Evolutionary conservation across 805 yeast species (phyloP).

Genomic region (Komagataella phaffii): DNA sequence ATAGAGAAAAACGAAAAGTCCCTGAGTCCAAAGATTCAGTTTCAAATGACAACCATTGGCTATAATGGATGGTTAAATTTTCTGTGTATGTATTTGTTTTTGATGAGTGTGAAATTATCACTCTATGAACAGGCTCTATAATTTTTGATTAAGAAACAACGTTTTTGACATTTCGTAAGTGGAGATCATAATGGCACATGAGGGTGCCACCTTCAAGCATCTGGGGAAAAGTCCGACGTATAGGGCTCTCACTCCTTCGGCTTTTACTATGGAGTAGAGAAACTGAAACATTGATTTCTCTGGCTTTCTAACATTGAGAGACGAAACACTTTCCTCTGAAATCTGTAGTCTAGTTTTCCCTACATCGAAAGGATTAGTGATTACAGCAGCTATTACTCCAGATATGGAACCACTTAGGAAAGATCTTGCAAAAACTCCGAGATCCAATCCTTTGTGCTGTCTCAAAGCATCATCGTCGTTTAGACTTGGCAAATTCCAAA

Average conservation of each 20-base stretch:
- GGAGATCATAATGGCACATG: slow-evolving; percentile 97
- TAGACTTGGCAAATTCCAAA: slow-evolving; percentile 9
- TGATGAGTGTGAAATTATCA: neutral
- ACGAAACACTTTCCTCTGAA: slow-evolving; percentile 20
- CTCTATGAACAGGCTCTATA: neutral
- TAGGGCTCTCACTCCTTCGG: slow-evolving; percentile 75
- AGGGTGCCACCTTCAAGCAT: slow-evolving; percentile 84
- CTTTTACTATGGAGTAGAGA: slow-evolving; percentile 44
- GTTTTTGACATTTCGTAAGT: slow-evolving; percentile 84
- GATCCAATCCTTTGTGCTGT: slow-evolving; percentile 8
- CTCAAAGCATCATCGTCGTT: slow-evolving; percentile 13
- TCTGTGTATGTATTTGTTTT: neutral
- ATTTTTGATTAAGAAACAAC: slow-evolving; percentile 18
- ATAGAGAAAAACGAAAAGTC: neutral
- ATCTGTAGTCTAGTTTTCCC: slow-evolving; percentile 90
- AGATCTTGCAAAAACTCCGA: slow-evolving; percentile 38
- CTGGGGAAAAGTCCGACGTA: slow-evolving; percentile 83
- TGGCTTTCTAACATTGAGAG: neutral
- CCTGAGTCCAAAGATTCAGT: neutral
- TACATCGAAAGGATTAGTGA: slow-evolving; percentile 93
- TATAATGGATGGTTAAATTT: neutral
- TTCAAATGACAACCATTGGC: neutral
- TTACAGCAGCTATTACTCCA: slow-evolving; percentile 74
- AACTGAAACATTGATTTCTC: slow-evolving; percentile 51
- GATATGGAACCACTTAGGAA: slow-evolving; percentile 76